Evolutionary conservation across 176 grass and related monocot species (phyloP), one percentile per base, ranked within the genome.

Genomic region (Cenchrus purpureus): DNA sequence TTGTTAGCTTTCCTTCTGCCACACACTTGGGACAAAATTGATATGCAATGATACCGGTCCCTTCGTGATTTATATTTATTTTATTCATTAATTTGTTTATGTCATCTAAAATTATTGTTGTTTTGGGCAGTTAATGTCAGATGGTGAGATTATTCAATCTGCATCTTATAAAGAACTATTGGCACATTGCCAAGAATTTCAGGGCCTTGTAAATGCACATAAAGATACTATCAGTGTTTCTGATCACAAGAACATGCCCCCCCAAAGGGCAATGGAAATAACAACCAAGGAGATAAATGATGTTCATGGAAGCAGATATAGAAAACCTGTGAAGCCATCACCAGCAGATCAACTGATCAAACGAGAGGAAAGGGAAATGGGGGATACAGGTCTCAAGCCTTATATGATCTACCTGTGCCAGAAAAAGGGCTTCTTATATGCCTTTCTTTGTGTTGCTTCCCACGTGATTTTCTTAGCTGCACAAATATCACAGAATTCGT

Each of bases 401-500:
- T 98, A 95, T 67, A 90, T 84, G 22, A 91, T 88, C 62, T 95
- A 98, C 87, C 88, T 98, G 54, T 11, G 58, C 29, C 95, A 98
- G 82, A 91, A 90, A 50, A 98, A 98, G 66, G 95, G 95, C 53
- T 93, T 91, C 31, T 49, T 98, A 11, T 93, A 93, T 52, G 65
- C 42, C 74, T 98, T 45, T 65, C 31, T 98, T n/a, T 59, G 43
- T 50, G 79, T 60, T 74, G 76, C 90, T 51, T 87, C 78, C 71
- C 92, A 93, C 52, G 51, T 91, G 63, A 71, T 91, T 76, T 93
- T 98, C 78, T 3, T 90, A 82, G 20, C 79, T 62, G 95, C 84
- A 9, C 95, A 98, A 90, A 90, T 98, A 88, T 95, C 90, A 22
- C 95, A 95, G 64, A 98, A 95, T 76, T 88, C 92, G 65, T 98